phyloP scores from a whole-genome alignment of 495 filamentous ascomycete species.

The Viridothelium virens region DNA sequence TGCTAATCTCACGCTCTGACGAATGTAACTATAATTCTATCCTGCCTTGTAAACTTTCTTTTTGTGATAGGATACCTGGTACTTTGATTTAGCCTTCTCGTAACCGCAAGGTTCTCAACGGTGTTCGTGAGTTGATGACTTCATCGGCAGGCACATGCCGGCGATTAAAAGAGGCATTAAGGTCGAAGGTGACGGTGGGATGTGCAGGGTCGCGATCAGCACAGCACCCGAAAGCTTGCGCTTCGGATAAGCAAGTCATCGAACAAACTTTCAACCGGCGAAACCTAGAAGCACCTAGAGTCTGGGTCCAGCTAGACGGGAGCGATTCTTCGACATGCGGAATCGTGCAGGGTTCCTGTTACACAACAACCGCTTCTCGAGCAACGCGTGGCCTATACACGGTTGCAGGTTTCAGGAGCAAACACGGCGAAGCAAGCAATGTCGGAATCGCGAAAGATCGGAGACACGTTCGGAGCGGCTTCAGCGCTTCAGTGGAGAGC shows the following conservation, averaged over 20 bases:
- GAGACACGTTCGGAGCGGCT: not conserved
- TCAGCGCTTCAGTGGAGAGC: no score
- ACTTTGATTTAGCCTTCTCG: no score
- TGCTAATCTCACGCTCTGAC: no score
- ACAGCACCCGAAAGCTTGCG: slow-evolving; percentile 5
- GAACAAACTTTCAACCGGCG: slow-evolving; percentile 5
- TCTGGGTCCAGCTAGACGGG: not conserved
- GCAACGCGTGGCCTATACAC: not conserved
- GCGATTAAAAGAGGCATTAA: not conserved
- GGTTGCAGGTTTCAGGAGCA: not conserved
- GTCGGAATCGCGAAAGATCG: not conserved
- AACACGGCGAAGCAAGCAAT: not conserved
- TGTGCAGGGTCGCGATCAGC: not conserved
- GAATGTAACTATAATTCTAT: no score
- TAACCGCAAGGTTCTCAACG: no score
- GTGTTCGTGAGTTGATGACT: no score
- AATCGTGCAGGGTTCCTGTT: slow-evolving; percentile 1
- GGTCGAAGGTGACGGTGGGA: not conserved
- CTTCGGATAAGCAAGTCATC: slow-evolving; percentile 9
- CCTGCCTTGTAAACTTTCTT: no score
- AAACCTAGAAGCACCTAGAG: slow-evolving; percentile 5
- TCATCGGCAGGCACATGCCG: no score
- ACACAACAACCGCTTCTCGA: not conserved
- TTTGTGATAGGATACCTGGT: no score
- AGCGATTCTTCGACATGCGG: slow-evolving; percentile 7